Evolutionary conservation across 2,329 filamentous ascomycete species (phyloP).

Genomic region (Albophoma yamanashiensis): DNA sequence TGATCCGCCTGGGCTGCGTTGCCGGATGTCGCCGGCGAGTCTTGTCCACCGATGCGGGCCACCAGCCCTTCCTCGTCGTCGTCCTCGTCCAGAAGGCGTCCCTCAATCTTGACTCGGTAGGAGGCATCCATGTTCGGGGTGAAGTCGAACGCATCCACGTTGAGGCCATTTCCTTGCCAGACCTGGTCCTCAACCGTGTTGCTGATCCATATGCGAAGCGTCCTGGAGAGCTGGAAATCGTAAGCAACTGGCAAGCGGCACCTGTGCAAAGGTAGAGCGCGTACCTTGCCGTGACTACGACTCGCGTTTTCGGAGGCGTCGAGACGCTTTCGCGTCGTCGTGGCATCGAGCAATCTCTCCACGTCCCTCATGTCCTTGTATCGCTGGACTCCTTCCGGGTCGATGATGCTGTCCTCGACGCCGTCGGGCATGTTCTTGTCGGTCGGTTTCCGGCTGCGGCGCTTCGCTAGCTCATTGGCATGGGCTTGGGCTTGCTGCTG

Average conservation of each 20-base stretch:
- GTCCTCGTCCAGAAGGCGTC: slow-evolving; percentile 61
- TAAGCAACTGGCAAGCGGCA: slow-evolving; percentile 6
- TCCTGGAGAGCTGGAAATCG: slow-evolving; percentile 55
- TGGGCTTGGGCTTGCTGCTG: slow-evolving; percentile 41
- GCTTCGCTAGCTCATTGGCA: slow-evolving; percentile 59
- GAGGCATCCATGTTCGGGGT: slow-evolving; percentile 65
- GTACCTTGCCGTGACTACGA: slow-evolving; percentile 56
- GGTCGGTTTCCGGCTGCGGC: slow-evolving; percentile 79
- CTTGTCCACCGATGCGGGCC: background rate
- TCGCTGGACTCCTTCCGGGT: slow-evolving; percentile 62
- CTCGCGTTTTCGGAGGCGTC: slow-evolving; percentile 45
- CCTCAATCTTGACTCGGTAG: slow-evolving; percentile 88
- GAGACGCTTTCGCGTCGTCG: slow-evolving; percentile 86
- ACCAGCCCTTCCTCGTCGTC: slow-evolving; percentile 41
- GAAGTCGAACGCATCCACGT: slow-evolving; percentile 72
- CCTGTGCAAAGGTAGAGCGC: background rate
- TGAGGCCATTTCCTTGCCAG: slow-evolving; percentile 67
- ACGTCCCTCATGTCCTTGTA: slow-evolving; percentile 80
- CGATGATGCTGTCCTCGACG: slow-evolving; percentile 71
- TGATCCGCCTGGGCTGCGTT: slow-evolving; percentile 16
- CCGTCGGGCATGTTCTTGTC: slow-evolving; percentile 93
- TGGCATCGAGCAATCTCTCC: slow-evolving; percentile 80
- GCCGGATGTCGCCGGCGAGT: slow-evolving; percentile 32
- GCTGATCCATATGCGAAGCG: slow-evolving; percentile 84
- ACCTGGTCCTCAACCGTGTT: slow-evolving; percentile 92